Percentiles rank a stretch among this genome's conserved stretches.
These are phyloP conservation scores for Komagataella populi DNA, from an alignment of 805 yeast genomes.

Conservation along the genomic window DNA sequence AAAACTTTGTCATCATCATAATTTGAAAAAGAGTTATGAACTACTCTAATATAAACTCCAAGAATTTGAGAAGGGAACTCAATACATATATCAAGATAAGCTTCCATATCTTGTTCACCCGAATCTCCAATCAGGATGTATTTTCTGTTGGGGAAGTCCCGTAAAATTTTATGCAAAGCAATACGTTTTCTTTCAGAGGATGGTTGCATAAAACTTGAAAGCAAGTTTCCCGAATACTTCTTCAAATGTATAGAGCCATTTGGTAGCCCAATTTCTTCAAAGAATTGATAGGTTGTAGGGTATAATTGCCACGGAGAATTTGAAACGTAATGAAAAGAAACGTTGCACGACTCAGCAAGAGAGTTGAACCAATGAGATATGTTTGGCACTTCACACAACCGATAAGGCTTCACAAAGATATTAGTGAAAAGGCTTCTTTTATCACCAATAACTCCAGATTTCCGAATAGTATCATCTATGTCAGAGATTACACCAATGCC, in stretches of 20 bases:
- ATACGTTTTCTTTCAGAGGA: conserved; percentile 68
- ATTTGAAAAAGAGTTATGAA: conserved; percentile 55
- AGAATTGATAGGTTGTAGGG: conserved; percentile 42
- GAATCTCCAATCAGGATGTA: conserved; percentile 89
- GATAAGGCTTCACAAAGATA: conserved; percentile 53
- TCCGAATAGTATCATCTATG: conserved; percentile 86
- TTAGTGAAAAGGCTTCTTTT: conserved; percentile 73
- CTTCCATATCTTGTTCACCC: conserved; percentile 91
- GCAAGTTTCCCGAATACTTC: conserved; percentile 72
- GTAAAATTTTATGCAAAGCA: conserved; percentile 45
- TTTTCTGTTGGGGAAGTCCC: conserved; percentile 64
- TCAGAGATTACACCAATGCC: conserved; percentile 79
- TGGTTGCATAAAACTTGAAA: conserved; percentile 78
- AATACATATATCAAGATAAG: conserved; percentile 61
- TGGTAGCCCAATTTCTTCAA: conserved; percentile 48
- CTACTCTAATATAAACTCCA: conserved; percentile 73
- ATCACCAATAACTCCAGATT: conserved; percentile 84
- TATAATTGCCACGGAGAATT: conserved; percentile 91
- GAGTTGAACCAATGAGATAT: conserved; percentile 59
- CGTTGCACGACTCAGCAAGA: conserved; percentile 25
- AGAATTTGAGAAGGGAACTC: conserved; percentile 46
- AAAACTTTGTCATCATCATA: conserved; percentile 21
- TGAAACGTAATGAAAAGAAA: conserved; percentile 79
- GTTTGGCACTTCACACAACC: conserved; percentile 61
- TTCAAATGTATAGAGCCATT: conserved; percentile 76